Evolutionary conservation across 2,329 filamentous ascomycete genomes (phyloP).

Genomic region (Claviceps monticola): DNA sequence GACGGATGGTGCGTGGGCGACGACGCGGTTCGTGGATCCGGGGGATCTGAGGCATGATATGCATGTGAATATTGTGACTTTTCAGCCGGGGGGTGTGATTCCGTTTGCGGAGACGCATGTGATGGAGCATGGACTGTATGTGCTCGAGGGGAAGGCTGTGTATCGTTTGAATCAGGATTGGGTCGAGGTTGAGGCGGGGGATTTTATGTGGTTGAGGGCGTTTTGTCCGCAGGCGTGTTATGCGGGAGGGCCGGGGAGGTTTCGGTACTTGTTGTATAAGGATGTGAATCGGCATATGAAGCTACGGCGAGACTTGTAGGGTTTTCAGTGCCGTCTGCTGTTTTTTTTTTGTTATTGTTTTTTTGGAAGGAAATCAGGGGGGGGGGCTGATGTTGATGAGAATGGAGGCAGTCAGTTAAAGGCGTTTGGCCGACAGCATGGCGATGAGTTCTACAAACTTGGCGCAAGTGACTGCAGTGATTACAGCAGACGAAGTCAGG

Average conservation of each 20-base stretch:
- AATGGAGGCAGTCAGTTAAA: no score
- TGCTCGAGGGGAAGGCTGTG: constrained; percentile 5
- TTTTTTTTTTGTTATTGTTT: no score
- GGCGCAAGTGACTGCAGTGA: no score
- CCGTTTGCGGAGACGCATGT: constrained; percentile 6
- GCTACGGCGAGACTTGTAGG: background rate
- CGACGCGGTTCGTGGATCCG: constrained; percentile 5
- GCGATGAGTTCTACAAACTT: no score
- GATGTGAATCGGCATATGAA: constrained; percentile 6
- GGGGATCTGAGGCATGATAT: constrained; percentile 4
- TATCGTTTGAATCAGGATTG: constrained; percentile 6
- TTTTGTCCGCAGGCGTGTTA: constrained; percentile 6
- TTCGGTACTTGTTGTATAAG: constrained; percentile 6
- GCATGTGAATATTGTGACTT: constrained; percentile 5
- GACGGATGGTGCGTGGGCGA: constrained; percentile 4
- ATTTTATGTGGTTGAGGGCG: constrained; percentile 7
- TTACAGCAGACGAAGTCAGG: no score
- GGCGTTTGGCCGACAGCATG: no score
- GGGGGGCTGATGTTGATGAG: no score
- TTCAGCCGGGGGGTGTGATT: constrained; percentile 4
- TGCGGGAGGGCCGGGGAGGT: constrained; percentile 4
- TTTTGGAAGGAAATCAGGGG: no score
- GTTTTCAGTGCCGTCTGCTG: no score
- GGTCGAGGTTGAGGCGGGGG: constrained; percentile 6
- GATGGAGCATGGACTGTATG: constrained; percentile 6